These are phyloP conservation scores for Agrocybe pediades DNA, from an alignment of 768 basidiomycete species.

Conservation along the genomic window DNA sequence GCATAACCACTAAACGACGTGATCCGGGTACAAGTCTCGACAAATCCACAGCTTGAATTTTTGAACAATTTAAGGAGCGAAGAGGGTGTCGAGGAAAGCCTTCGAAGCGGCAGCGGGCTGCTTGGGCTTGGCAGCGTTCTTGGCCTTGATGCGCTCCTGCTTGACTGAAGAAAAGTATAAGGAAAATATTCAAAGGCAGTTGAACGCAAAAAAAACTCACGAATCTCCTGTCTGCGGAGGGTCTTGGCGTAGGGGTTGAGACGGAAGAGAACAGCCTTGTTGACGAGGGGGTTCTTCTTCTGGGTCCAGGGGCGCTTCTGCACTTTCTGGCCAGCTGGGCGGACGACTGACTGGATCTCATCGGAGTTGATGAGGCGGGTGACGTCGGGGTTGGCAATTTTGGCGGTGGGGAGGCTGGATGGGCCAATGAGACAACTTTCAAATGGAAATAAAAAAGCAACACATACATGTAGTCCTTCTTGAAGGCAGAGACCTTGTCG, in stretches of 20 bases:
- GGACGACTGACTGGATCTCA: conserved; percentile 96
- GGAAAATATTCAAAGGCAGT: background rate
- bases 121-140: conserved; percentile 67
- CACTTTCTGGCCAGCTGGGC: conserved; percentile 80
- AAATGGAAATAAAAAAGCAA: background rate
- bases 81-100: conserved; percentile 82
- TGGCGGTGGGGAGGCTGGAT: conserved; percentile 84
- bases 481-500: conserved; percentile 81
- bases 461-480: conserved; percentile 85
- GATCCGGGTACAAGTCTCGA: too few species aligned
- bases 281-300: conserved; percentile 97
- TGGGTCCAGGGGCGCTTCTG: conserved; percentile 97
- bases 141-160: conserved; percentile 74
- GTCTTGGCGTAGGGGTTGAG: conserved; percentile 99
- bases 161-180: conserved; percentile 53
- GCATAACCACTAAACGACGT: background rate
- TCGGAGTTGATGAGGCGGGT: conserved; percentile 97
- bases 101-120: conserved; percentile 67
- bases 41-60: background rate
- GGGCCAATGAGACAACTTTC: background rate
- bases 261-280: conserved; percentile 94
- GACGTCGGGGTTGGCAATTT: conserved; percentile 96
- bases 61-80: conserved; percentile 66
- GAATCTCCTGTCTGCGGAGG: conserved; percentile 83
- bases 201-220: conserved; percentile 47